Evolutionary conservation across 2,329 filamentous ascomycete genomes (phyloP), one percentile per base, ranked within the genome.

Genomic region (Penicillium sp.): DNA sequence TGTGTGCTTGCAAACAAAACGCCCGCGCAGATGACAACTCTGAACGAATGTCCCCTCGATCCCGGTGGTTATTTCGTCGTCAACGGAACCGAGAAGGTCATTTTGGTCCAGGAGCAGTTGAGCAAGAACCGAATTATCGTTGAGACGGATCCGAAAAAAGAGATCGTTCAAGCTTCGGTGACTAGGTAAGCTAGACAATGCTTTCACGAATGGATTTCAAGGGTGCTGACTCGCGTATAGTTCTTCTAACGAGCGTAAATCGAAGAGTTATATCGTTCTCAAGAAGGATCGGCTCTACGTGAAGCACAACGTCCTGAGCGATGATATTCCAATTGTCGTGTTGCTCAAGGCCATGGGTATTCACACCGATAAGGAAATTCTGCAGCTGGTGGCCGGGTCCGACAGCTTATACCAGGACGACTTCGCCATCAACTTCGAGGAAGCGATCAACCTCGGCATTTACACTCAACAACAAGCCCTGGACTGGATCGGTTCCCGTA

Each of bases 91-190:
- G 95, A 99, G 77, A 99, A 99, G 81, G 95, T 99, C 69, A 99
- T 99, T 73, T 82, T 99, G 46, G 96, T 99, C 14, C 95, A 99
- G 77, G 96, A 99, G 75, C 95, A 99, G 79, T 82, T 99, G 74
- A 99, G 95, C 84, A 99, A 99, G 85, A 99, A 99, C 78, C 88
- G 95, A 81, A 91, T 99, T 71, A 97, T 99, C 75, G 94, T 99
- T 16, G 96, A 99, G 78, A 89, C 92, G 58, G 91, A 94, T 70
- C 85, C 89, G 55, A 96, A 96, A 80, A 98, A 97, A 78, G 91
- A 91, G 62, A 88, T 96, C 65, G 94, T 98, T 59, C 92, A 94
- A 68, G 95, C 96, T 40, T 98, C 95, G 1, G 95, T 98, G 33
- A 99, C 93, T 7, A 85, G 83, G 82, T 83, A 73, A 64, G 69